A percentile compares a stretch with the other conserved stretches of the same genome.
phyloP scores from a whole-genome alignment of 257 asterid genomes.

The Ligustrum vulgare region DNA sequence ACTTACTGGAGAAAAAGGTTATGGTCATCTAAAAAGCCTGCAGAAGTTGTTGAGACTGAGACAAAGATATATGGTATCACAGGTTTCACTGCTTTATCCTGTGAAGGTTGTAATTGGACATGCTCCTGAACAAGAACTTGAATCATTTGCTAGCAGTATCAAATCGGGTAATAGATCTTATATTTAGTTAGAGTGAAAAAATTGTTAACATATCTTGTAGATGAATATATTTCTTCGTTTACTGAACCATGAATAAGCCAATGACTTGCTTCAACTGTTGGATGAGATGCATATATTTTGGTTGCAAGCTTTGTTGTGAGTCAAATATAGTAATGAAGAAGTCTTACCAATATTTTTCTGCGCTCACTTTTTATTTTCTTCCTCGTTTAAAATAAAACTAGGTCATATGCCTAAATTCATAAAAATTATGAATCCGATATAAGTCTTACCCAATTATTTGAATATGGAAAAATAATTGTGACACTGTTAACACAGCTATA shows the following conservation, averaged over 20 bases:
- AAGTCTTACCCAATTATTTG: neutral
- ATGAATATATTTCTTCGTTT: neutral
- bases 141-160: slow-evolving; percentile 62
- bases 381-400: no score
- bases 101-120: slow-evolving; percentile 65
- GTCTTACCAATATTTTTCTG: neutral
- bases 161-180: slow-evolving; percentile 51
- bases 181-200: slow-evolving; percentile 3
- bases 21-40: slow-evolving; percentile 51
- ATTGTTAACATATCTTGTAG: neutral
- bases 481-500: neutral
- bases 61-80: slow-evolving; percentile 78
- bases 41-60: slow-evolving; percentile 64
- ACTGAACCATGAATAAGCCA: neutral
- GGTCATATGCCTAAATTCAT: neutral
- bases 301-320: neutral
- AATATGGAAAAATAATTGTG: neutral
- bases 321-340: neutral
- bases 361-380: neutral
- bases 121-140: slow-evolving; percentile 80
- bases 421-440: neutral
- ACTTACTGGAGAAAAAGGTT: slow-evolving; percentile 74
- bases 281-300: neutral
- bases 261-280: neutral
- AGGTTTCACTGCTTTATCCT: slow-evolving; percentile 78